Conservation (phyloP, 139 green algal species). For the Coccomyxa sp. region DNA sequence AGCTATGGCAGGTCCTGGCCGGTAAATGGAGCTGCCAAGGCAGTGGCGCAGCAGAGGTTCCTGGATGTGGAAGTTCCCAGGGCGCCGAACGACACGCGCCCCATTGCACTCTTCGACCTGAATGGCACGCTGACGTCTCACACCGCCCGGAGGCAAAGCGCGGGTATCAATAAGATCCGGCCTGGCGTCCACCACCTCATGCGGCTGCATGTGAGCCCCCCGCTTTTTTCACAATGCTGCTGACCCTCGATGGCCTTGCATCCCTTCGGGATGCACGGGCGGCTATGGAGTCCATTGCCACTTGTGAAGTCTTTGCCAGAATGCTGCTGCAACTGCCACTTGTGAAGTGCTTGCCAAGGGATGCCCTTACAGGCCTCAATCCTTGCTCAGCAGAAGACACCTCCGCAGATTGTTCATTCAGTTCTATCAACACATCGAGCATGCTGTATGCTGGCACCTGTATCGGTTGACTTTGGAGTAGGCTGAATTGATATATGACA, state of each 20-base stretch:
- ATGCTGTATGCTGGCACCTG: neutral
- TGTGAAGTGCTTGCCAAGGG: neutral
- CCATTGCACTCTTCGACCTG: slow-evolving; percentile 51
- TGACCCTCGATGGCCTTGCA: neutral
- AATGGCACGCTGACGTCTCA: slow-evolving; percentile 41
- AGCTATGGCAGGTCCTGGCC: too few species aligned
- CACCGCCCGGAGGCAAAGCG: slow-evolving; percentile 16
- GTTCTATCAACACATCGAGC: neutral
- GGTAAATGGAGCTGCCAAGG: neutral
- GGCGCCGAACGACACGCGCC: neutral
- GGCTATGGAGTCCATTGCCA: neutral
- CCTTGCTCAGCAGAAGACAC: too few species aligned
- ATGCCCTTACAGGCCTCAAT: neutral
- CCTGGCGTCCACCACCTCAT: slow-evolving; percentile 44
- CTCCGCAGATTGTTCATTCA: too few species aligned
- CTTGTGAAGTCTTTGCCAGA: neutral
- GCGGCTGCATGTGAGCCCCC: slow-evolving; percentile 23
- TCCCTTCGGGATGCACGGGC: neutral
- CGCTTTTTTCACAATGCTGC: neutral
- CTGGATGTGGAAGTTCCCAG: neutral
- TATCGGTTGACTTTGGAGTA: neutral
- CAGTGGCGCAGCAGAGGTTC: neutral
- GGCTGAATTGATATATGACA: neutral
- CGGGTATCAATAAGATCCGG: slow-evolving; percentile 32
- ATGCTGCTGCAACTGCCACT: neutral